Percentiles rank a stretch among this genome's conserved stretches.
These are phyloP conservation scores for Calonectria pseudoreteaudii DNA, from an alignment of 2,329 filamentous ascomycete genomes.

Conservation along the genomic window DNA sequence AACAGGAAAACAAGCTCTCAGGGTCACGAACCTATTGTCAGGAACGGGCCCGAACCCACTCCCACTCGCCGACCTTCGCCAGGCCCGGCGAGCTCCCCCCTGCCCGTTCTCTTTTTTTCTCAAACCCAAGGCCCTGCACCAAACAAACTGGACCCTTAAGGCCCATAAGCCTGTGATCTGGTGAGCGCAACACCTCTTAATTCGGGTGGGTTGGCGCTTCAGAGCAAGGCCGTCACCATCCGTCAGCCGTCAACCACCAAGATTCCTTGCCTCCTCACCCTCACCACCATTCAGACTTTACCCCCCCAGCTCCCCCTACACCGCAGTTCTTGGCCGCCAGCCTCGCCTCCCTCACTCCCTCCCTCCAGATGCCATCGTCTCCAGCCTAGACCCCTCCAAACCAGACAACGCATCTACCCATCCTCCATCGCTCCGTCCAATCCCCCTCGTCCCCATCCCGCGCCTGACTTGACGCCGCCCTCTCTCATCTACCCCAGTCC, in stretches of 20 bases:
- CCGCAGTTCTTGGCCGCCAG: not conserved
- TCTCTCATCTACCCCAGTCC: conserved; percentile 18
- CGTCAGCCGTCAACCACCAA: conserved; percentile 5
- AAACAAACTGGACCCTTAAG: not conserved
- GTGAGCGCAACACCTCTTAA: not conserved
- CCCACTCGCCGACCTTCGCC: conserved; percentile 14
- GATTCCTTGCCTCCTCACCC: not conserved
- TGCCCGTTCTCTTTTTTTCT: not conserved
- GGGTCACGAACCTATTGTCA: conserved; percentile 1
- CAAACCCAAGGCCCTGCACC: not conserved
- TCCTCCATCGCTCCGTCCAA: not conserved
- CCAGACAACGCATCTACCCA: conserved; percentile 1
- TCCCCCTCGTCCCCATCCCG: conserved; percentile 5
- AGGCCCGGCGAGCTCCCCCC: not conserved
- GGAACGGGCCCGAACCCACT: conserved; percentile 1
- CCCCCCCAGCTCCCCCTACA: not conserved
- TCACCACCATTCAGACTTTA: not conserved
- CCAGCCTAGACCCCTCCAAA: not conserved
- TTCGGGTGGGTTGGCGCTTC: conserved; percentile 6
- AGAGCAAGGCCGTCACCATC: not conserved
- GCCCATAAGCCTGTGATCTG: not conserved
- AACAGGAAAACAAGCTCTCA: conserved; percentile 1
- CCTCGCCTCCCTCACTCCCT: not conserved
- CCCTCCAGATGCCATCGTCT: not conserved
- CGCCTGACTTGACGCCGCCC: conserved; percentile 14